A percentile compares a stretch with the other conserved stretches of the same genome.
phyloP scores from a whole-genome alignment of 306 rosid genomes.

The Neltuma alba region DNA sequence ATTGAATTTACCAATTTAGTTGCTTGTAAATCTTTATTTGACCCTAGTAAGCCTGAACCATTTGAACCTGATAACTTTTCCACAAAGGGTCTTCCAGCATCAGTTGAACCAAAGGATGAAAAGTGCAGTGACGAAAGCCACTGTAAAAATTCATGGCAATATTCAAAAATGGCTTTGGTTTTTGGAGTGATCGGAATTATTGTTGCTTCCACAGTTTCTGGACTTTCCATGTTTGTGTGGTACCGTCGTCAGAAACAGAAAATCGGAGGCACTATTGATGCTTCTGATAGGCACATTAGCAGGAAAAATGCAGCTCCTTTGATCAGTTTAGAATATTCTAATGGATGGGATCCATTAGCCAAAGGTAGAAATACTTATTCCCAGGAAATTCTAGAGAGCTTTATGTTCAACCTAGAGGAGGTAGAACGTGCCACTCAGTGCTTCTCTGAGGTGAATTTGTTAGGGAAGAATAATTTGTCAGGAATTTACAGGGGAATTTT shows the following conservation, averaged over 20 bases:
- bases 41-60: conserved; percentile 74
- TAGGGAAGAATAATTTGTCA: conserved; percentile 63
- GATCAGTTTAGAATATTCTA: conserved; percentile 81
- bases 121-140: conserved; percentile 43
- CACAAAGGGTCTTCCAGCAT: conserved; percentile 56
- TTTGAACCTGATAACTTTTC: conserved; percentile 56
- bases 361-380: conserved; percentile 54
- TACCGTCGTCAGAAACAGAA: conserved; percentile 62
- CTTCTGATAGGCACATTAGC: conserved; percentile 34
- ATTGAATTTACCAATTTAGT: conserved; percentile 56
- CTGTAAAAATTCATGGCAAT: conserved; percentile 56
- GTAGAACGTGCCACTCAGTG: conserved; percentile 80
- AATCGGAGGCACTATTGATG: conserved; percentile 43
- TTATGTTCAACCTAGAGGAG: conserved; percentile 79
- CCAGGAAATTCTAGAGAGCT: conserved; percentile 50
- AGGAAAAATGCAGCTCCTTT: conserved; percentile 64
- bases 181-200: conserved; percentile 56
- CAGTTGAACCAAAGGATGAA: conserved; percentile 46
- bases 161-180: conserved; percentile 54
- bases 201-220: conserved; percentile 39
- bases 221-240: conserved; percentile 41
- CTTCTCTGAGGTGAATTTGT: conserved; percentile 71
- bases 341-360: conserved; percentile 84
- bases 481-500: conserved; percentile 63
- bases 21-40: conserved; percentile 52